These are phyloP conservation scores for Sutorius eximius DNA, from an alignment of 1,284 basidiomycete species.

Conservation along the genomic window DNA sequence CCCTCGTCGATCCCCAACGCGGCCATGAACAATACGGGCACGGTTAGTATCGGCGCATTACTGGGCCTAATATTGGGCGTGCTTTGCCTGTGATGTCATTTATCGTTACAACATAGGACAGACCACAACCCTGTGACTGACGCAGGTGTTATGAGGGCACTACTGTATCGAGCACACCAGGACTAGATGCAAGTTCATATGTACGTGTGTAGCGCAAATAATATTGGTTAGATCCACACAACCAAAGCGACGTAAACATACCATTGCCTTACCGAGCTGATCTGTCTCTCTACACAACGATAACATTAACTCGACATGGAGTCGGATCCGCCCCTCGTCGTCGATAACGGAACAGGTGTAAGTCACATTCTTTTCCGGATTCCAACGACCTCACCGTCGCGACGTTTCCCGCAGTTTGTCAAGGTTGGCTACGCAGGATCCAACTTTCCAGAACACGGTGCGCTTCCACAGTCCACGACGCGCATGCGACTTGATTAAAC, in stretches of 20 bases:
- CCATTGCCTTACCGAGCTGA: background rate
- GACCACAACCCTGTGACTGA: background rate
- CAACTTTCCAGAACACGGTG: constrained; percentile 98
- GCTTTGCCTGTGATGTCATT: constrained; percentile 10
- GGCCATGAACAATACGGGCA: constrained; percentile 3
- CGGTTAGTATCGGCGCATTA: constrained; percentile 15
- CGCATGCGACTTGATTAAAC: background rate
- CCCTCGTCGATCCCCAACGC: constrained; percentile 7
- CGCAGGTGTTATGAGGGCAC: background rate
- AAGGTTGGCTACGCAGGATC: constrained; percentile 98
- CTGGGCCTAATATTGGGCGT: constrained; percentile 14
- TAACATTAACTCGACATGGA: constrained; percentile 48
- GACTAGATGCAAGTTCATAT: no score
- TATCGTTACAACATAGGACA: constrained; percentile 5
- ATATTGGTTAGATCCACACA: background rate
- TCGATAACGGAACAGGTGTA: constrained; percentile 97
- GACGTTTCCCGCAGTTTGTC: constrained; percentile 69
- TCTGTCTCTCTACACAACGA: background rate
- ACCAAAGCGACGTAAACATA: constrained; percentile 23
- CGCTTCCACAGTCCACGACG: constrained; percentile 20
- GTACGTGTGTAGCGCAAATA: background rate
- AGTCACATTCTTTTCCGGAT: constrained; percentile 34
- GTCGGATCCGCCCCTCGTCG: constrained; percentile 76
- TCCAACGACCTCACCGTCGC: constrained; percentile 3
- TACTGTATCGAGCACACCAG: background rate